Base-by-base conservation (phyloP, 2,329 filamentous ascomycete genomes). In the Colletotrichum camelliae region DNA sequence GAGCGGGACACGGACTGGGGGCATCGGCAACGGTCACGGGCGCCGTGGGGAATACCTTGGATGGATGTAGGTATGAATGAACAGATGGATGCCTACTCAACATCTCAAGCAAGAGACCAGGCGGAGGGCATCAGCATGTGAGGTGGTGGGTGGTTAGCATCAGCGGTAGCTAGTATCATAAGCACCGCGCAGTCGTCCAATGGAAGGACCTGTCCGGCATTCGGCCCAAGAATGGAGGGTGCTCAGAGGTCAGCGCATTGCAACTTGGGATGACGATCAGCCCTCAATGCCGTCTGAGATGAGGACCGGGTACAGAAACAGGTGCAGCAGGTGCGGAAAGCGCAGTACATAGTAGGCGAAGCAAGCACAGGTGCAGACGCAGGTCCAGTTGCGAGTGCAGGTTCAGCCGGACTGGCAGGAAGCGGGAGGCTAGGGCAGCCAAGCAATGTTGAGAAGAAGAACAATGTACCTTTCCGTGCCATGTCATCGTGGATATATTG, bases 281-380 rank as follows among this genome's bases (percentile, higher is more conserved):
- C 73, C 37, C 21, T 39, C 21, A 21, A 10, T 15, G 33, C 33
- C 57, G 57, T 75, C 73, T 67, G 73, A 61, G 72, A 39, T 52
- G 72, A 75, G 72, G 57, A 9, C 65, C 70, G 70, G 69, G 35
- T 37, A 27, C 33, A 64, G 62, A 43, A 75, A 73, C 64, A 75
- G 73, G 70, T 65, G 58, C 43, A 55, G 29, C 43, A 65, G 31
- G 31, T 21, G 29, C 18, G 31, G 29, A 31, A 62, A 62, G 58
- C 58, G n/a, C n/a, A 62, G 29, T 24, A 24, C 24, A 24, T 24
- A 24, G 24, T 21, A 52, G n/a, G 43, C 43, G 43, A 52, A 52
- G 43, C 43, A 21, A 65, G 33, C 35, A 24, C 33, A 69, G 67
- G 52, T 60, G 33, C 67, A 67, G 72, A 52, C n/a, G 43, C 43